Evolutionary conservation across 768 basidiomycete species (phyloP).

Genomic region (Russula dissimulans): DNA sequence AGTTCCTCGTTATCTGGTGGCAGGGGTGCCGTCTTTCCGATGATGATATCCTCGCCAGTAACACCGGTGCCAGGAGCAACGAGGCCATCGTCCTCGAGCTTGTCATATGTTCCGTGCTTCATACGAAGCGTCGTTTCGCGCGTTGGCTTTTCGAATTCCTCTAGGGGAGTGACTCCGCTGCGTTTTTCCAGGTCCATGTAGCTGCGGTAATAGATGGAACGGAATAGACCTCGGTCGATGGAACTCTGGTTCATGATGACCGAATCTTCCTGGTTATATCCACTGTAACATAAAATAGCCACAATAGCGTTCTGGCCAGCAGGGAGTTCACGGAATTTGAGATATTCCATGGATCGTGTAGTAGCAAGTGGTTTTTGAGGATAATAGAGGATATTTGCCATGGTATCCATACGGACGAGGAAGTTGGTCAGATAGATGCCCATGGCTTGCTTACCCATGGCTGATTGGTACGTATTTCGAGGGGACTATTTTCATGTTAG

Average conservation of each 20-base stretch:
- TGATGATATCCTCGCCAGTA: slow-evolving; percentile 95
- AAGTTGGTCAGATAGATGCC: slow-evolving; percentile 98
- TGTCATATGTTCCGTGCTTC: slow-evolving; percentile 99
- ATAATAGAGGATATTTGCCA: slow-evolving; percentile 99
- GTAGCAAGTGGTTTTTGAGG: slow-evolving; percentile 98
- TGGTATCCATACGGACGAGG: slow-evolving; percentile 98
- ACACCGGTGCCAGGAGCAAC: slow-evolving; percentile 95
- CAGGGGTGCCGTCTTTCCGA: slow-evolving; percentile 97
- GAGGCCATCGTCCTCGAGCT: slow-evolving; percentile 91
- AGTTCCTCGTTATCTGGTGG: slow-evolving; percentile 96
- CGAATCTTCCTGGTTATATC: slow-evolving; percentile 99
- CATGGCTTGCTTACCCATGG: slow-evolving; percentile 99
- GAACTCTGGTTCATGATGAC: slow-evolving; percentile 99
- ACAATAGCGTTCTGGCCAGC: slow-evolving; percentile 99
- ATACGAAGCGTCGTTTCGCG: slow-evolving; percentile 88
- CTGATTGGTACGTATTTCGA: slow-evolving; percentile 99
- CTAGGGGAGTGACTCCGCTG: slow-evolving; percentile 81
- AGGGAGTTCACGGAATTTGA: slow-evolving; percentile 96
- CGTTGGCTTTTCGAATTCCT: slow-evolving; percentile 95
- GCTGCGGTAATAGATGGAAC: slow-evolving; percentile 96
- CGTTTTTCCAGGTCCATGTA: slow-evolving; percentile 99
- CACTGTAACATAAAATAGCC: slow-evolving; percentile 96
- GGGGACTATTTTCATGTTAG: slow-evolving; percentile 59
- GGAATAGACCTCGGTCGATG: slow-evolving; percentile 95
- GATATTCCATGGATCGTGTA: slow-evolving; percentile 98